Percentiles rank a stretch among this genome's conserved stretches.
Evolutionary conservation across 2,329 filamentous ascomycete species (phyloP).

Genomic region (Ceratocystiopsis sp.): DNA sequence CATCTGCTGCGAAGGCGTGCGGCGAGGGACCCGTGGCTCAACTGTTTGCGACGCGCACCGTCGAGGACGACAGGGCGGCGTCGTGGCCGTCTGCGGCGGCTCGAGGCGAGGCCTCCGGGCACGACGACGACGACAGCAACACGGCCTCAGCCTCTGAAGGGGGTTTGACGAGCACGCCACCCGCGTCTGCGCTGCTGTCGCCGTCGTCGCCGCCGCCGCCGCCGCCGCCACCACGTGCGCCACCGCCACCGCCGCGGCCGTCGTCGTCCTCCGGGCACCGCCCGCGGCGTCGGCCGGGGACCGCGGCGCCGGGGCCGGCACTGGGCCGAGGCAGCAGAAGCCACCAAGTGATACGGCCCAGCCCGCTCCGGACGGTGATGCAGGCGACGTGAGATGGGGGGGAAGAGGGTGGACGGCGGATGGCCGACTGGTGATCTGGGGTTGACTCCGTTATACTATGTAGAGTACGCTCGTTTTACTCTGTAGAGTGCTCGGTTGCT

Average conservation of each 20-base stretch:
- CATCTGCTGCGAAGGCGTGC: conserved; percentile 48
- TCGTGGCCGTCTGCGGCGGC: conserved; percentile 2
- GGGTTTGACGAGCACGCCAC: too few species aligned
- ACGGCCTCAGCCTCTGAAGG: background rate
- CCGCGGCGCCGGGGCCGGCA: conserved; percentile 17
- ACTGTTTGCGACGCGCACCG: conserved; percentile 24
- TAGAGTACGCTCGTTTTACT: too few species aligned
- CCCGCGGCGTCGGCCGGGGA: background rate
- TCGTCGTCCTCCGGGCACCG: conserved; percentile 22
- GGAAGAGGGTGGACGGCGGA: background rate
- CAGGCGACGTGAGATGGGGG: conserved; percentile 36
- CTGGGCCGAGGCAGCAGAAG: conserved; percentile 3
- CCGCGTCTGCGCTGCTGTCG: too few species aligned
- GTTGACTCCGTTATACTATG: too few species aligned
- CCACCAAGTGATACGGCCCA: conserved; percentile 41
- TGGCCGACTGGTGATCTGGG: too few species aligned
- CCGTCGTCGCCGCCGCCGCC: too few species aligned
- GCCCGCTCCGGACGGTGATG: conserved; percentile 53
- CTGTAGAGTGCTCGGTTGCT: too few species aligned
- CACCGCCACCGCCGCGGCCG: background rate
- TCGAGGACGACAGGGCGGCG: conserved; percentile 11
- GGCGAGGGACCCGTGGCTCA: conserved; percentile 67
- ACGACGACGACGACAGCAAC: background rate
- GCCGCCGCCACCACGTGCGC: background rate
- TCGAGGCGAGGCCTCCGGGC: conserved; percentile 12